Evolutionary conservation across 2,329 filamentous ascomycete genomes (phyloP).

Genomic region (Fusarium nelsonii): DNA sequence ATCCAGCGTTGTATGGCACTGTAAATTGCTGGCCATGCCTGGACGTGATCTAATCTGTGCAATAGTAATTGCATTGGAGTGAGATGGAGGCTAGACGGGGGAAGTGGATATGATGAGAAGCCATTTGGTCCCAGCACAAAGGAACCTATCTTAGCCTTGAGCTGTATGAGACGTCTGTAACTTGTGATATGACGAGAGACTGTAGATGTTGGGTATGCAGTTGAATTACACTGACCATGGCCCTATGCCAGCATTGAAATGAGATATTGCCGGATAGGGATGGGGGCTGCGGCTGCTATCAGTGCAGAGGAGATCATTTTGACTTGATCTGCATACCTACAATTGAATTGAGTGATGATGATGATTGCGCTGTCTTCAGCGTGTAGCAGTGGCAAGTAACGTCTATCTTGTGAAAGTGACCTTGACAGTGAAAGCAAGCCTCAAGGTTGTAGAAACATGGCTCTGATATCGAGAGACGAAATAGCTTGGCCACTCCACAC

Average conservation of each 20-base stretch:
- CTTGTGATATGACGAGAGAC: slow-evolving; percentile 14
- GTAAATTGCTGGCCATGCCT: slow-evolving; percentile 10
- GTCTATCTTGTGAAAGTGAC: too few species aligned
- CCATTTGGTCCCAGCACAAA: slow-evolving; percentile 1
- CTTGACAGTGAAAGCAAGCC: not conserved
- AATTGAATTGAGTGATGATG: slow-evolving; percentile 8
- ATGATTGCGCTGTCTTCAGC: slow-evolving; percentile 1
- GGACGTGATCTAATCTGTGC: not conserved
- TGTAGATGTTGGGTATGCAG: slow-evolving; percentile 29
- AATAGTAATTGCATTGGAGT: not conserved
- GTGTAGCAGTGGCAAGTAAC: too few species aligned
- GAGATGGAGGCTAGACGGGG: slow-evolving; percentile 25
- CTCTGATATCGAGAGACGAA: too few species aligned
- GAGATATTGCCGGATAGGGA: slow-evolving; percentile 7
- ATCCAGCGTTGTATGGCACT: not conserved
- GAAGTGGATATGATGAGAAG: slow-evolving; percentile 38
- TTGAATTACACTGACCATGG: slow-evolving; percentile 12
- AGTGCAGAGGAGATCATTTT: not conserved
- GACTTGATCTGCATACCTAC: not conserved
- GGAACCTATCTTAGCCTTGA: slow-evolving; percentile 8
- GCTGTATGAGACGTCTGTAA: slow-evolving; percentile 12
- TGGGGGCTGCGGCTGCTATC: slow-evolving; percentile 9
- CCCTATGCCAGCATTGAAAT: slow-evolving; percentile 8
- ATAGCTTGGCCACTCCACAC: too few species aligned
- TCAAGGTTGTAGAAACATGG: too few species aligned